phyloP scores from a whole-genome alignment of 805 yeast species.

The Myxozyma mucilagina region DNA sequence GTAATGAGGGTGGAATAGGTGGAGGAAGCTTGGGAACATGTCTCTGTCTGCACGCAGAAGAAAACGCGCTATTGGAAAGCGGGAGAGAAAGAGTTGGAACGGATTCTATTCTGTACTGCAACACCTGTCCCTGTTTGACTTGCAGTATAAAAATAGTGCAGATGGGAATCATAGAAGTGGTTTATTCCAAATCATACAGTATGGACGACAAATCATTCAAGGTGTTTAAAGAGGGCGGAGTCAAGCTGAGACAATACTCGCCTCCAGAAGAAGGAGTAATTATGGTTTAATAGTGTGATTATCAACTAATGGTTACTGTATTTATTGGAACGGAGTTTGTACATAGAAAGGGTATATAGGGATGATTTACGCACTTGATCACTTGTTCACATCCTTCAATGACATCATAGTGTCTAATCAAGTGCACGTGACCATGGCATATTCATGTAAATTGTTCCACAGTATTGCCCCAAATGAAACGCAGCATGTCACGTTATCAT shows the following conservation, averaged over 20 bases:
- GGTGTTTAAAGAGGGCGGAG: conserved; percentile 74
- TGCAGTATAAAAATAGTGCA: conserved; percentile 95
- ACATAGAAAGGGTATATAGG: too few species aligned
- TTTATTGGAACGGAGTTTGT: too few species aligned
- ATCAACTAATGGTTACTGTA: neutral
- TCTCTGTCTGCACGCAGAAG: conserved; percentile 94
- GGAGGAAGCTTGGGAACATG: conserved; percentile 80
- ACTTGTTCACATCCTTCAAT: too few species aligned
- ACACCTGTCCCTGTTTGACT: conserved; percentile 94
- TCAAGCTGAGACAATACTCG: conserved; percentile 62
- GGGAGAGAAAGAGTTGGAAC: conserved; percentile 82
- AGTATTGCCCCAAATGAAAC: too few species aligned
- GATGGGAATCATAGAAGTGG: conserved; percentile 86
- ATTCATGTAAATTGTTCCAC: too few species aligned
- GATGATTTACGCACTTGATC: too few species aligned
- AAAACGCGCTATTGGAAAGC: conserved; percentile 89
- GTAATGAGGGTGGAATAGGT: conserved; percentile 59
- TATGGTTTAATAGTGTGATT: conserved; percentile 1
- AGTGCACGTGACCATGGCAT: too few species aligned
- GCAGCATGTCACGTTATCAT: neutral
- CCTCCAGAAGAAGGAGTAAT: conserved; percentile 42
- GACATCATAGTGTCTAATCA: too few species aligned
- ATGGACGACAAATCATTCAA: conserved; percentile 81
- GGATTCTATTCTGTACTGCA: conserved; percentile 70
- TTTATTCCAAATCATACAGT: conserved; percentile 85